Evolutionary conservation across 768 basidiomycete genomes (phyloP).

Genomic region (Lactifluus hygrophoroides): DNA sequence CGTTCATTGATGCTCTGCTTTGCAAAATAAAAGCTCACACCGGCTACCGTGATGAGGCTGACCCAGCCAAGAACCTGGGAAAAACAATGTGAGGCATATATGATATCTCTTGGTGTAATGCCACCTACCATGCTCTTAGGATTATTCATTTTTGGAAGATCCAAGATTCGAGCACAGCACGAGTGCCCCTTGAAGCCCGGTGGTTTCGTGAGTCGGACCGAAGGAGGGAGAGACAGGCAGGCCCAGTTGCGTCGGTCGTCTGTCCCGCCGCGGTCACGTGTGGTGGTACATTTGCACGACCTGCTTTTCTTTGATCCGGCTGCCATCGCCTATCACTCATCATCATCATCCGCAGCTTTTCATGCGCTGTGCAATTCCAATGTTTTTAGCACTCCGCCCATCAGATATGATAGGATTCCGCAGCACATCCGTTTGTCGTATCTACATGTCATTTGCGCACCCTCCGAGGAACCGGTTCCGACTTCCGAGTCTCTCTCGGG

Average conservation of each 20-base stretch:
- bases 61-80: conserved; percentile 29
- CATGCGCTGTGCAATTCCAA: neutral
- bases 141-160: conserved; percentile 10
- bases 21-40: conserved; percentile 33
- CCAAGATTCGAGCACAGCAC: neutral
- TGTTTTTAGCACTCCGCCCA: neutral
- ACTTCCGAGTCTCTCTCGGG: too few species aligned
- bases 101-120: too few species aligned
- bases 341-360: neutral
- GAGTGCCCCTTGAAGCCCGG: neutral
- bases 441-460: neutral
- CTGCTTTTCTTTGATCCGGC: too few species aligned
- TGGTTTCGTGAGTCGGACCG: too few species aligned
- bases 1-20: conserved; percentile 32
- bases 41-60: conserved; percentile 30
- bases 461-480: too few species aligned
- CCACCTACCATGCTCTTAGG: conserved; percentile 13
- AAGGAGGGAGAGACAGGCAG: neutral
- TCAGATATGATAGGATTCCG: neutral
- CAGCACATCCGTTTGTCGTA: neutral
- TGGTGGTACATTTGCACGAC: neutral
- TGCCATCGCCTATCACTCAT: neutral
- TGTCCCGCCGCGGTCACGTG: neutral
- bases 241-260: neutral
- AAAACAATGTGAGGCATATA: neutral